Percentiles rank a stretch among this genome's conserved stretches.
phyloP scores from a whole-genome alignment of 2,329 filamentous ascomycete species.

The Alternaria tenuissima region DNA sequence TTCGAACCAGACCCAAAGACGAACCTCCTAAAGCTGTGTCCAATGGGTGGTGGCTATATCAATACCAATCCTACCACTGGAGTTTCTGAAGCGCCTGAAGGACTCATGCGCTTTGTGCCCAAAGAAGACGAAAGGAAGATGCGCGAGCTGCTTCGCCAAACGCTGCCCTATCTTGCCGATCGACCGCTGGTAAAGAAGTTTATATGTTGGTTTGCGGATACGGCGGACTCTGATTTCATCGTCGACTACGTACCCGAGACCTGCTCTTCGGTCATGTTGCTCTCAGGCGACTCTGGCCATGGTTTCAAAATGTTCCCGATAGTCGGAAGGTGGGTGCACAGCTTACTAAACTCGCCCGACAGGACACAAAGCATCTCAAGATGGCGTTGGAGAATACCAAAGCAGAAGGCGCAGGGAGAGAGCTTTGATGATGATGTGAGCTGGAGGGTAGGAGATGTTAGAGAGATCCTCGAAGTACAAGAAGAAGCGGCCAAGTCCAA shows the following conservation, averaged over 20 bases:
- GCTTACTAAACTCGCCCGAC: conserved; percentile 53
- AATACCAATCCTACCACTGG: conserved; percentile 57
- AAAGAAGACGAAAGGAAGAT: conserved; percentile 62
- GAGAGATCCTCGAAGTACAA: conserved; percentile 32
- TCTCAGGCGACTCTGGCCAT: conserved; percentile 68
- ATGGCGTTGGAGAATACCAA: conserved; percentile 62
- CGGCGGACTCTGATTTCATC: conserved; percentile 66
- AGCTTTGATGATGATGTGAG: conserved; percentile 58
- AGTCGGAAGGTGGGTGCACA: conserved; percentile 63
- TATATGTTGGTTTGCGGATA: conserved; percentile 72
- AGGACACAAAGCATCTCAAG: conserved; percentile 55
- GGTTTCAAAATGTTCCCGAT: conserved; percentile 70
- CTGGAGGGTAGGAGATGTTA: conserved; percentile 56
- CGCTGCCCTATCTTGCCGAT: conserved; percentile 62
- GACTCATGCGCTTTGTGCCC: conserved; percentile 59
- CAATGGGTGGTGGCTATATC: conserved; percentile 64
- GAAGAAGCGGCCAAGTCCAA: conserved; percentile 22
- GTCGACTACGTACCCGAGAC: conserved; percentile 66
- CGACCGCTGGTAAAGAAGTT: conserved; percentile 64
- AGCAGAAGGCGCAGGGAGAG: conserved; percentile 33
- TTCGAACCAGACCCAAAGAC: conserved; percentile 70
- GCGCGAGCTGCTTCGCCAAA: conserved; percentile 60
- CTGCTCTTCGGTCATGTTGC: conserved; percentile 57
- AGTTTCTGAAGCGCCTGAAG: conserved; percentile 54
- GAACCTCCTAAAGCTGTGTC: conserved; percentile 67